Conservation (phyloP, 441 rosid genomes). For the Geranium incanum region DNA sequence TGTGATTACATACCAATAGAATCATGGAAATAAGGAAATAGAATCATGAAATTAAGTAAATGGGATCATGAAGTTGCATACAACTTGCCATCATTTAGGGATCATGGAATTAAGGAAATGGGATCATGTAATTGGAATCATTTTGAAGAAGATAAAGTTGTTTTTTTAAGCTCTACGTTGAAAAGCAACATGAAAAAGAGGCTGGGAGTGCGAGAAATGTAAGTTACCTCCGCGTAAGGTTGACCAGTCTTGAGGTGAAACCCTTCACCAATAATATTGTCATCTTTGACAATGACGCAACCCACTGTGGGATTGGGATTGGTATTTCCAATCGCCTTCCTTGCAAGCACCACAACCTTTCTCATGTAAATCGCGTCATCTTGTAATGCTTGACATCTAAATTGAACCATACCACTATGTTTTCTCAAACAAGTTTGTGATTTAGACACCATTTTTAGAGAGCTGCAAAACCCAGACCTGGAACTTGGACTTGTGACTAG, state of each 20-base stretch:
- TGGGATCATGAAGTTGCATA: no score
- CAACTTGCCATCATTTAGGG: no score
- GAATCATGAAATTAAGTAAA: no score
- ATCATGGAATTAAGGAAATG: no score
- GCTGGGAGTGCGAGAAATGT: neutral
- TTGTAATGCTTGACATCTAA: constrained; percentile 25
- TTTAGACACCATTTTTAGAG: constrained; percentile 23
- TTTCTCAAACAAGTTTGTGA: constrained; percentile 22
- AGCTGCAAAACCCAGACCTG: constrained; percentile 25
- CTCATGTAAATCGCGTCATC: constrained; percentile 68
- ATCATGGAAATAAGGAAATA: no score
- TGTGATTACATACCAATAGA: no score
- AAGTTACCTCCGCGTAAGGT: constrained; percentile 88
- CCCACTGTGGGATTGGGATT: constrained; percentile 96
- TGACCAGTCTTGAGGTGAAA: constrained; percentile 95
- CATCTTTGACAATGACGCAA: constrained; percentile 82
- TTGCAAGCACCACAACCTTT: constrained; percentile 70
- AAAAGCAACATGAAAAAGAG: neutral
- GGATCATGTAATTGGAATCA: no score
- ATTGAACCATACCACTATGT: constrained; percentile 17
- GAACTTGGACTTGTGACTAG: constrained; percentile 9
- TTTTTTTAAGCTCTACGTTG: neutral
- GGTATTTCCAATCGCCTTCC: constrained; percentile 64
- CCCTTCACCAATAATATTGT: constrained; percentile 78
- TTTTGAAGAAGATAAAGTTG: neutral